These are phyloP conservation scores for Catharanthus roseus DNA, from an alignment of 257 asterid species.

Conservation along the genomic window DNA sequence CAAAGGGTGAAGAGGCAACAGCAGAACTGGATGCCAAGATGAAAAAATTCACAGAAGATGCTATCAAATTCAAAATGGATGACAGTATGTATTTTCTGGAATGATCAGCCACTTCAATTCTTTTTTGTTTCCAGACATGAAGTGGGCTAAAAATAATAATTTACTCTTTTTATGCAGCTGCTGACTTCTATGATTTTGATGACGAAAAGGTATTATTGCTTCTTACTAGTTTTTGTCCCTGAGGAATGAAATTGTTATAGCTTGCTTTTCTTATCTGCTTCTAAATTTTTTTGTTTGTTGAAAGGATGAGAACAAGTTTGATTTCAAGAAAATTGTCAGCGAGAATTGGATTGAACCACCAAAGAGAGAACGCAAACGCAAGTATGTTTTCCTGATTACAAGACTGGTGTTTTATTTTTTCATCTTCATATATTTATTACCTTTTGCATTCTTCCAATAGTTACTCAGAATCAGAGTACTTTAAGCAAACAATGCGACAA, in stretches of 20 bases:
- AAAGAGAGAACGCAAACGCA: conserved; percentile 93
- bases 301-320: conserved; percentile 85
- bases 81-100: conserved; percentile 51
- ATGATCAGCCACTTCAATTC: background rate
- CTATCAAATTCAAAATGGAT: conserved; percentile 97
- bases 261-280: conserved; percentile 4
- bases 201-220: conserved; percentile 64
- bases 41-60: conserved; percentile 98
- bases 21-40: conserved; percentile 99
- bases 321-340: conserved; percentile 90
- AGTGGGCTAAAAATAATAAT: conserved; percentile 21
- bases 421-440: conserved; percentile 8
- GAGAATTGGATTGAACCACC: conserved; percentile 96
- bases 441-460: conserved; percentile 26
- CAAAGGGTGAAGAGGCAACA: conserved; percentile 99
- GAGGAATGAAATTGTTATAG: background rate
- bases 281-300: conserved; percentile 11
- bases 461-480: conserved; percentile 95
- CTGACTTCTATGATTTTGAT: conserved; percentile 92
- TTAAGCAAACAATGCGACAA: conserved; percentile 99
- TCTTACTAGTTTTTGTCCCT: background rate
- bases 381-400: conserved; percentile 46
- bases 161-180: conserved; percentile 55
- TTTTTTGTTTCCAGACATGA: background rate
- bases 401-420: background rate